Evolutionary conservation across 2,329 filamentous ascomycete species (phyloP).

Genomic region (Aspergillus puulaauensis): DNA sequence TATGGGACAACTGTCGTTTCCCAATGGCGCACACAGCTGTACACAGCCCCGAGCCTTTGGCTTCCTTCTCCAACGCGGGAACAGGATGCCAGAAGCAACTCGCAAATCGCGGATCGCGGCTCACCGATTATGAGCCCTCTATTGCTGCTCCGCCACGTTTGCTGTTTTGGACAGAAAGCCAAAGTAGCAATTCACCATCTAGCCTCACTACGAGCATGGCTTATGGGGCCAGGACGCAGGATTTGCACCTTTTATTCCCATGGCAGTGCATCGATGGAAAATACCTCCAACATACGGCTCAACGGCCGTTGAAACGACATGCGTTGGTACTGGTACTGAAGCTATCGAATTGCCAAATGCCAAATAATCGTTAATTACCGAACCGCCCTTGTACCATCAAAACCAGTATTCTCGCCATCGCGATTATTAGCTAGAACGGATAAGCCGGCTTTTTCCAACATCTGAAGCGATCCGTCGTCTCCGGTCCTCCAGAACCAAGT

Average conservation of each 20-base stretch:
- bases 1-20: conserved; percentile 1
- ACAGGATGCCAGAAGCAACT: neutral
- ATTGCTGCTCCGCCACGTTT: neutral
- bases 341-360: neutral
- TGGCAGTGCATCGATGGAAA: neutral
- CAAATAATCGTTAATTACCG: neutral
- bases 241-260: neutral
- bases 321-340: neutral
- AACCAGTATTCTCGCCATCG: neutral
- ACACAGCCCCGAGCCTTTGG: neutral
- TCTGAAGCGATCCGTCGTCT: neutral
- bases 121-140: neutral
- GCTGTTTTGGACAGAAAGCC: neutral
- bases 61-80: neutral
- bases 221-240: no score
- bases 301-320: neutral
- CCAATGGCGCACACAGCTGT: neutral
- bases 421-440: neutral
- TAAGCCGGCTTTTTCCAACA: neutral
- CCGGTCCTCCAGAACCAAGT: neutral
- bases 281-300: neutral
- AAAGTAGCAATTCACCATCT: neutral
- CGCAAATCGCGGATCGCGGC: neutral
- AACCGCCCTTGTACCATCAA: neutral
- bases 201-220: neutral